phyloP scores from a whole-genome alignment of 2,329 filamentous ascomycete species.

The Dactylellina parvicollis region DNA sequence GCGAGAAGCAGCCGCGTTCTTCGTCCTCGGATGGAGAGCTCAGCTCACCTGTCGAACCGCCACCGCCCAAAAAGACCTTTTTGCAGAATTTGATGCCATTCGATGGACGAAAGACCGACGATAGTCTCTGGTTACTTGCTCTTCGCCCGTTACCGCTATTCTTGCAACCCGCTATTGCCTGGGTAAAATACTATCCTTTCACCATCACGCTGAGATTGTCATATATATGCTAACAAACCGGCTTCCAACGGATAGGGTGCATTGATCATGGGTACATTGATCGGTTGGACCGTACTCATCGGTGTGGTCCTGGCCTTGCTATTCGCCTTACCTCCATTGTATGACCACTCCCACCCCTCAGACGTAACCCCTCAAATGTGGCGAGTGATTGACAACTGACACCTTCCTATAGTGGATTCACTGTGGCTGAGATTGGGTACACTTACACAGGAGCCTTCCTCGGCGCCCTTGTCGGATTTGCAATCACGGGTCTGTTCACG shows the following conservation, averaged over 20 bases:
- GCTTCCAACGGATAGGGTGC: conserved; percentile 57
- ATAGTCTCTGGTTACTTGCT: conserved; percentile 73
- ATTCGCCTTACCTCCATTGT: conserved; percentile 49
- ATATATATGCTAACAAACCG: conserved; percentile 34
- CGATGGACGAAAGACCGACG: conserved; percentile 82
- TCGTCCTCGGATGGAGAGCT: conserved; percentile 42
- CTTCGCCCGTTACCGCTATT: conserved; percentile 83
- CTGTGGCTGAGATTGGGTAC: conserved; percentile 83
- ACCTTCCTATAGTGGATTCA: conserved; percentile 82
- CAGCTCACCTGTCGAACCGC: conserved; percentile 3
- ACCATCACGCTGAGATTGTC: conserved; percentile 17
- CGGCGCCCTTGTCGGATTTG: conserved; percentile 80
- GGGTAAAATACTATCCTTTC: conserved; percentile 65
- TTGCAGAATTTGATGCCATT: conserved; percentile 73
- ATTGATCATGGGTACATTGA: conserved; percentile 72
- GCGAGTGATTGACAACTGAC: conserved; percentile 13
- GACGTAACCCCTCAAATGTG: neutral
- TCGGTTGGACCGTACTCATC: conserved; percentile 95
- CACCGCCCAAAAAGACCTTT: conserved; percentile 61
- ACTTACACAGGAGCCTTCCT: conserved; percentile 86
- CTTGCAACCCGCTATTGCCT: conserved; percentile 84
- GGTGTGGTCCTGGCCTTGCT: conserved; percentile 76
- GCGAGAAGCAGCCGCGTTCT: conserved; percentile 36
- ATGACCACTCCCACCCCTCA: conserved; percentile 13
- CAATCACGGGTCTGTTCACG: conserved; percentile 76